A percentile compares a stretch with the other conserved stretches of the same genome.
These are phyloP conservation scores for Penicillium odoratum DNA, from an alignment of 495 filamentous ascomycete genomes.

Conservation along the genomic window DNA sequence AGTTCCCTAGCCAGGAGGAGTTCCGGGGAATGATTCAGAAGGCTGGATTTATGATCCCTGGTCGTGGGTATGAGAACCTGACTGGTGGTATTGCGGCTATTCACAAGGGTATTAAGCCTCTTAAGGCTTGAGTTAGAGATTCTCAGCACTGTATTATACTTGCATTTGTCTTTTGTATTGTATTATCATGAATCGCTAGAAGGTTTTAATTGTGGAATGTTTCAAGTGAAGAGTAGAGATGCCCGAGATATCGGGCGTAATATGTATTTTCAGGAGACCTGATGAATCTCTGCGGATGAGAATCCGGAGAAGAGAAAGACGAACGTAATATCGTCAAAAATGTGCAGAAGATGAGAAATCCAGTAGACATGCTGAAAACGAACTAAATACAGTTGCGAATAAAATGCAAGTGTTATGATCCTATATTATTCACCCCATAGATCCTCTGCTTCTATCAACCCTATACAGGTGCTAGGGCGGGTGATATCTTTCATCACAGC, in stretches of 20 bases:
- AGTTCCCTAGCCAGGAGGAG: conserved; percentile 81
- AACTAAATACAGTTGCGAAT: background rate
- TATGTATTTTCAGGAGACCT: background rate
- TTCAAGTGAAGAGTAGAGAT: background rate
- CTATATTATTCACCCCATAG: conserved; percentile 25
- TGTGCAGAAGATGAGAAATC: conserved; percentile 10
- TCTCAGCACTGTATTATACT: conserved; percentile 12
- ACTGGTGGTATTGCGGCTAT: conserved; percentile 91
- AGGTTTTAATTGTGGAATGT: background rate
- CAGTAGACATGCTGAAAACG: conserved; percentile 12
- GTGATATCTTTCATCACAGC: conserved; percentile 33
- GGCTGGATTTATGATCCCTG: conserved; percentile 84
- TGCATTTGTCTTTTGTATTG: conserved; percentile 9
- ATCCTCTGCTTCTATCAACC: conserved; percentile 40
- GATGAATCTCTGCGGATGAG: background rate
- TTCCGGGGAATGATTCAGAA: conserved; percentile 85
- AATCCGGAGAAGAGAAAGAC: background rate
- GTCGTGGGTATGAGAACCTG: conserved; percentile 80
- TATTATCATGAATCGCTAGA: conserved; percentile 7
- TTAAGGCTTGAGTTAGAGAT: conserved; percentile 31
- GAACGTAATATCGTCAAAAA: conserved; percentile 26
- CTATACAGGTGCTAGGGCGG: conserved; percentile 27
- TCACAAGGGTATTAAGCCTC: conserved; percentile 93
- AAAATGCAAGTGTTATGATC: background rate
- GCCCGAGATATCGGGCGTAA: background rate